These are phyloP conservation scores for Trichomonascus vanleenenianus DNA, from an alignment of 805 yeast genomes.

Conservation along the genomic window DNA sequence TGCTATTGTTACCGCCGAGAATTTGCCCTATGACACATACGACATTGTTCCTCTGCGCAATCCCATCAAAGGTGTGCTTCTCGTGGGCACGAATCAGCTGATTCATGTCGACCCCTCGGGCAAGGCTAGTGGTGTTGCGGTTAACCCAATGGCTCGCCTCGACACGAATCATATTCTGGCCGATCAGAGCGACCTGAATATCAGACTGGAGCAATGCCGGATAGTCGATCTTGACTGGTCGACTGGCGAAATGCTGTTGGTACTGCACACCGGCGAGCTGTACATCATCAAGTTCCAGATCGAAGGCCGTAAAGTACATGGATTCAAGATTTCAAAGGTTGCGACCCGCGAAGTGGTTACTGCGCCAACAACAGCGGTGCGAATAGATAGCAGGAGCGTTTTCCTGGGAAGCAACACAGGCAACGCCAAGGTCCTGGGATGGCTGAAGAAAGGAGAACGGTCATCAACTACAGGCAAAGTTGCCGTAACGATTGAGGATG, in stretches of 20 bases:
- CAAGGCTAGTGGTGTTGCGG: conserved; percentile 51
- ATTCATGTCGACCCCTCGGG: conserved; percentile 78
- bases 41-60: conserved; percentile 52
- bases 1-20: conserved; percentile 53
- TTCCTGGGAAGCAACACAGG: conserved; percentile 59
- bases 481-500: conserved; percentile 11
- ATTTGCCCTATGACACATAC: conserved; percentile 69
- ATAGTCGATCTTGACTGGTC: conserved; percentile 30
- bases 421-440: conserved; percentile 45
- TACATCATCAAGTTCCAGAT: conserved; percentile 31
- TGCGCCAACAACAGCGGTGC: conserved; percentile 36
- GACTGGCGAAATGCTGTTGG: conserved; percentile 30
- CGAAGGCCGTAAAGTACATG: conserved; percentile 34
- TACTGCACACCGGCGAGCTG: conserved; percentile 38
- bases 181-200: conserved; percentile 44
- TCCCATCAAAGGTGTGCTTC: conserved; percentile 62
- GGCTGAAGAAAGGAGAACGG: conserved; percentile 22
- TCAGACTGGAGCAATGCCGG: conserved; percentile 49
- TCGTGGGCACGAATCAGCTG: conserved; percentile 68
- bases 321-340: conserved; percentile 16
- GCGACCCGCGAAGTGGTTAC: conserved; percentile 12
- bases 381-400: conserved; percentile 34
- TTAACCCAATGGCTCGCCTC: conserved; percentile 45
- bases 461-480: conserved; percentile 2
- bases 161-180: conserved; percentile 34